Percentiles rank a stretch among this genome's conserved stretches.
These are phyloP conservation scores for Erythrophleum ivorense DNA, from an alignment of 331 rosid genomes.

Conservation along the genomic window DNA sequence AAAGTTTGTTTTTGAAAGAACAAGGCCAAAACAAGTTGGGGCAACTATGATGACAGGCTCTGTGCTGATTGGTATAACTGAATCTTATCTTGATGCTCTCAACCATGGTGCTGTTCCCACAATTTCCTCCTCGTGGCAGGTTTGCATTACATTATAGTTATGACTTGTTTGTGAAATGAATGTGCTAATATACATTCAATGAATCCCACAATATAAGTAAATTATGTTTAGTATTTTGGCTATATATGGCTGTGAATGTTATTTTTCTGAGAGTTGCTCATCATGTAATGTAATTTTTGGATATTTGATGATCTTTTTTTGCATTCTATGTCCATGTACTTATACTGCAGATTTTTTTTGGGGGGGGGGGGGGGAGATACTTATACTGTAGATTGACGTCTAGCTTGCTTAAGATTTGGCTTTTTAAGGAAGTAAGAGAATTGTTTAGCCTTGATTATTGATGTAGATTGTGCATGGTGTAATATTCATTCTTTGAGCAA, in stretches of 20 bases:
- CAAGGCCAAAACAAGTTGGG: conserved; percentile 80
- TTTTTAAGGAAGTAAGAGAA: conserved; percentile 24
- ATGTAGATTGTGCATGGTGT: not conserved
- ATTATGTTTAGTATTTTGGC: not conserved
- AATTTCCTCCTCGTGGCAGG: conserved; percentile 86
- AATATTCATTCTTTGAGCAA: not conserved
- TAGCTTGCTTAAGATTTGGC: not conserved
- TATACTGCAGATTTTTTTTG: too few relatives aligned
- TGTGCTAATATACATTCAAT: not conserved
- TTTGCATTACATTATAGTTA: conserved; percentile 33
- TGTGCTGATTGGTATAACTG: conserved; percentile 62
- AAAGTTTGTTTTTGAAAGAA: conserved; percentile 73
- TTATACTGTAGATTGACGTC: conserved; percentile 1
- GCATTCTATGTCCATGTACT: not conserved
- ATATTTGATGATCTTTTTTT: not conserved
- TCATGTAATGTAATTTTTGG: not conserved
- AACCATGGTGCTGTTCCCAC: conserved; percentile 81
- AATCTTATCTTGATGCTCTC: conserved; percentile 75
- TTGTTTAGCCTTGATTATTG: conserved; percentile 22
- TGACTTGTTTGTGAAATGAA: not conserved
- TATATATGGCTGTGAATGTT: not conserved
- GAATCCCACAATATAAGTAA: not conserved
- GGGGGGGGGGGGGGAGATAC: not conserved
- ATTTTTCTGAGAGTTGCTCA: conserved; percentile 9
- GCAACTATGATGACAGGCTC: conserved; percentile 79